Evolutionary conservation across 2,329 filamentous ascomycete genomes (phyloP), one percentile per base, ranked within the genome.

Genomic region (Fusarium sp.): DNA sequence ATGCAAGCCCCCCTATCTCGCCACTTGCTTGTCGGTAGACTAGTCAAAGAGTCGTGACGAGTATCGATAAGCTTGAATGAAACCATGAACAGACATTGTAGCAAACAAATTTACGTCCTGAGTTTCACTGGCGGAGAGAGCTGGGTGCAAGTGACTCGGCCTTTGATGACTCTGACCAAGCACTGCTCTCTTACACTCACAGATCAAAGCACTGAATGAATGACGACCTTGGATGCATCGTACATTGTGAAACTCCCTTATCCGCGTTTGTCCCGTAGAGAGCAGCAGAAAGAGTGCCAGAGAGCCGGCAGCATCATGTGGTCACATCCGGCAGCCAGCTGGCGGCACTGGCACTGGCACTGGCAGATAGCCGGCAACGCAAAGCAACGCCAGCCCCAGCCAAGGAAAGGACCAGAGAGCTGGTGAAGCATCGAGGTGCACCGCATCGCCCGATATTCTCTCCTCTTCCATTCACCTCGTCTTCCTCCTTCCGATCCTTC

Each of bases 281-380:
- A 40, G 18, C 40, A 58, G 25, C 40, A 33, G 22, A 35, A 29
- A 35, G 18, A 38, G 42, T 47, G 9, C 47, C 47, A 38, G 16
- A 31, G 25, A 54, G 35, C 25, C 40, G 45, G 22, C 29, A 67
- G 60, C 40, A 65, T 66, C 56, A 61, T 69, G 61, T 67, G 58
- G 71, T 71, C 60, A 74, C 66, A 75, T 63, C 62, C 63, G 66
- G 33, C 63, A 63, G 73, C 57, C 73, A 75, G 64, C 47, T 75
- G 73, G 73, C 59, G 58, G 68, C 73, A 75, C 72, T 74, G 71
- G 29, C 54, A 74, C 73, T 54, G 58, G 68, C 73, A 75, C 72
- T 74, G 71, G 29, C 54, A 74, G 57, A 35, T 36, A 60, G 35
- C 29, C 35, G 45, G 58, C 45, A 27, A 66, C 42, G 40, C 40